Conservation (phyloP, 2,329 filamentous ascomycete species). For the Claviceps africana region DNA sequence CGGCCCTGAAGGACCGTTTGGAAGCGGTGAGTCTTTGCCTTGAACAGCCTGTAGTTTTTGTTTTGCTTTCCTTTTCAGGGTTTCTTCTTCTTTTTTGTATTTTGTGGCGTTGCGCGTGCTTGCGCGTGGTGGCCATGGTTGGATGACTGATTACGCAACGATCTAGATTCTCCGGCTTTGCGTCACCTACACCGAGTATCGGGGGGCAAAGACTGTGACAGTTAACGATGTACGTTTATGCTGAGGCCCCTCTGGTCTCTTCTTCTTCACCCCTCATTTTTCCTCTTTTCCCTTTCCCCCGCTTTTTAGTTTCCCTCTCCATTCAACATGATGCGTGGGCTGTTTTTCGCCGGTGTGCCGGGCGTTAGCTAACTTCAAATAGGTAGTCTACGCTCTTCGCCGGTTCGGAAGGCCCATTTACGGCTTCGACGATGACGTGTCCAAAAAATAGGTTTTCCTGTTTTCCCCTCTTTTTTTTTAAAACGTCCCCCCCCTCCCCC, state of each 20-base stretch:
- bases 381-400: constrained; percentile 41
- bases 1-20: constrained; percentile 36
- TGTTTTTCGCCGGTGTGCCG: too few species aligned
- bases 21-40: constrained; percentile 23
- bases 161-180: constrained; percentile 37
- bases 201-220: constrained; percentile 47
- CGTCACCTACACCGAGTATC: constrained; percentile 37
- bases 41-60: neutral
- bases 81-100: too few species aligned
- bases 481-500: too few species aligned
- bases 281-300: neutral
- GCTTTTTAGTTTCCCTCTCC: neutral
- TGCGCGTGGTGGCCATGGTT: neutral
- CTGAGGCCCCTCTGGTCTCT: neutral
- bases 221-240: constrained; percentile 38
- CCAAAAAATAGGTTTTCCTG: neutral
- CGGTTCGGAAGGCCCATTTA: constrained; percentile 40
- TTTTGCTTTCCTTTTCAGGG: neutral
- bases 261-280: too few species aligned
- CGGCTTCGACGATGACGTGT: constrained; percentile 33
- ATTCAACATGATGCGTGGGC: neutral
- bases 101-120: neutral
- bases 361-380: neutral
- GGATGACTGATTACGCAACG: neutral
- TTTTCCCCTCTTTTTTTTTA: neutral